These are phyloP conservation scores for Globisporangium apiculatum DNA, from an alignment of 352 stramenopile genomes.

Conservation along the genomic window DNA sequence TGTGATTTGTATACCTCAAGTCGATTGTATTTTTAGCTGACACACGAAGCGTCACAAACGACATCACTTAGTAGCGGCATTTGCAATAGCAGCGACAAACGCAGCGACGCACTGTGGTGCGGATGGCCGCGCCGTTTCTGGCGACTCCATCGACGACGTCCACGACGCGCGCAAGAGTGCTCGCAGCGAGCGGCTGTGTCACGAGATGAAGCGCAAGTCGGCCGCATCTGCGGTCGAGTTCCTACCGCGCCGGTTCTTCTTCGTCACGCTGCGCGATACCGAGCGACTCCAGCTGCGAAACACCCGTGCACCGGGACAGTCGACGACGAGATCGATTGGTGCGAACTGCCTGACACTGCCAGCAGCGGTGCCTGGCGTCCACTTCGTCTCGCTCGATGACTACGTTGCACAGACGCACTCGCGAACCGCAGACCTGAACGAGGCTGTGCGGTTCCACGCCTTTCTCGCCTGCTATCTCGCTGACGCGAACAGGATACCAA, in stretches of 20 bases:
- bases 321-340: no score
- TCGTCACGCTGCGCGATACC: slow-evolving; percentile 38
- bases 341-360: no score
- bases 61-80: no score
- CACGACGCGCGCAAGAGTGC: background rate
- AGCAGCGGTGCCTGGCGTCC: slow-evolving; percentile 21
- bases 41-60: no score
- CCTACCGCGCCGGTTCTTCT: slow-evolving; percentile 40
- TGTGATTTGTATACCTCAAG: no score
- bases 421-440: background rate
- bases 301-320: background rate
- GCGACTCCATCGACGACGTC: background rate
- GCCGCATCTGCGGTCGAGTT: slow-evolving; percentile 46
- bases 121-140: slow-evolving; percentile 2
- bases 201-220: slow-evolving; percentile 44
- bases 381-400: slow-evolving; percentile 39
- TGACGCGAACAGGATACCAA: background rate
- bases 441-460: slow-evolving; percentile 39
- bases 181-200: background rate
- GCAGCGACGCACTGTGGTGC: background rate
- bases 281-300: slow-evolving; percentile 11
- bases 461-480: slow-evolving; percentile 31
- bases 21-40: no score
- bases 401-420: slow-evolving; percentile 13
- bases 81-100: background rate